Base-by-base conservation (phyloP, 208 protist genomes). In the Acanthamoeba royreba region DNA sequence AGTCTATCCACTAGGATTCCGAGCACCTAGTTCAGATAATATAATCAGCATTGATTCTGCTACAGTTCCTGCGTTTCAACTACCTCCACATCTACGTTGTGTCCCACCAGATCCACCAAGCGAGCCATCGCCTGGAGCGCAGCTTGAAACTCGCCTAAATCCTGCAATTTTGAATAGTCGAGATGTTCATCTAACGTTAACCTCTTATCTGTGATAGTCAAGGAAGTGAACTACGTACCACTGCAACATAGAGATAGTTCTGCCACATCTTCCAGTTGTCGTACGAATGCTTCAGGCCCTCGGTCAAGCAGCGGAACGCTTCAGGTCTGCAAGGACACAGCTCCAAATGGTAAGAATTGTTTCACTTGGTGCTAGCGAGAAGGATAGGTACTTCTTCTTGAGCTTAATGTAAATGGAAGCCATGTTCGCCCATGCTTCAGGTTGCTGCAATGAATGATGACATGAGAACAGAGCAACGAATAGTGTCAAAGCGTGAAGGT, bases 191-290 rank as follows among this genome's bases (percentile, higher is more conserved):
- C 17, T 17, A 40, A 53, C n/a, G n/a, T 40, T 19, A 83, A 53
- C 17, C 17, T 15, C 72, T 22, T 31, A 83, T 17, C 19, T 83
- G n/a, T 31, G 22, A 83, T n/a, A 45, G 17, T n/a, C 31, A 83
- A 83, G 28, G 31, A 83, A 19, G n/a, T 15, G 17, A 83, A 40
- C 19, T 31, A 83, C 86, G 38, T n/a, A 92, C 91, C 22, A 96
- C 74, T 28, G 63, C 55, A 4, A 96, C 77, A 55, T 93, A 88
- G 33, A 97, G 53, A 46, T 94, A 97, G 40, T 97, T 97, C 72
- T 97, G 94, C 96, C 96, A 97, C 49, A 97, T 95, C 81, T 95
- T 96, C 96, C 96, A 97, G 69, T 94, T 96, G 31, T 96, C 94
- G 58, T 94, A 92, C 28, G 52, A 83, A 11, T 93, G 61, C 58